Evolutionary conservation across 176 grass and related monocot genomes (phyloP), one percentile per base, ranked within the genome.

Genomic region (Ananas comosus): DNA sequence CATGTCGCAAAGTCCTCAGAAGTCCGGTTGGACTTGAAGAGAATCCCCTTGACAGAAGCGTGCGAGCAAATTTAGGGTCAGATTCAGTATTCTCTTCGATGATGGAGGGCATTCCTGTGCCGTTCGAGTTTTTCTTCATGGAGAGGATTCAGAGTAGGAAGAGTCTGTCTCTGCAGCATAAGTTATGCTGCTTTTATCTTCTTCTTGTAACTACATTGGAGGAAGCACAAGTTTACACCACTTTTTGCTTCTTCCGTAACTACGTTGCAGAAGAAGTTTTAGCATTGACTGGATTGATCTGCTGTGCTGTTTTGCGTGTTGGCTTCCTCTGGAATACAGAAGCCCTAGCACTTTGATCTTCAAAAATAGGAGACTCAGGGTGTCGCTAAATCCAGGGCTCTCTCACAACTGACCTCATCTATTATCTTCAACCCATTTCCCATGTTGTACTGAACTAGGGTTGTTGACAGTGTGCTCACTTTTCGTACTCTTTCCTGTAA

Each of bases 401-500:
- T 85, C 84, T 65, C 81, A 48, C 88, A 76, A 84, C 63, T 78
- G 17, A 84, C 63, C 75, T 83, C 88, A 69, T 78, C 76, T 78
- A 85, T 81, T 75, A 80, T 77, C 71, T 91, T 93, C 56, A 85
- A 72, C 29, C 82, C 74, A 78, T 85, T 90, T 78, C 80, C 85
- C 59, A 69, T 73, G 64, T 79, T 89, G 69, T 71, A 73, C 8
- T 77, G 78, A 82, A 72, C 85, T 66, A 88, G 48, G 73, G 79
- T 74, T 80, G 80, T 47, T 76, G 73, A 68, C 94, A 99, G 19
- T 84, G 89, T 51, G 70, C 89, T 90, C 48, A 80, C 74, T 91
- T 99, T 80, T 90, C 94, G 77, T 87, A 96, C 77, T 96, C 88
- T 92, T 96, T 92, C 88, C 93, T 96, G 76, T 67, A 28, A 4